Conservation (phyloP, 768 basidiomycete species). For the Boletus pseudopeckii region DNA sequence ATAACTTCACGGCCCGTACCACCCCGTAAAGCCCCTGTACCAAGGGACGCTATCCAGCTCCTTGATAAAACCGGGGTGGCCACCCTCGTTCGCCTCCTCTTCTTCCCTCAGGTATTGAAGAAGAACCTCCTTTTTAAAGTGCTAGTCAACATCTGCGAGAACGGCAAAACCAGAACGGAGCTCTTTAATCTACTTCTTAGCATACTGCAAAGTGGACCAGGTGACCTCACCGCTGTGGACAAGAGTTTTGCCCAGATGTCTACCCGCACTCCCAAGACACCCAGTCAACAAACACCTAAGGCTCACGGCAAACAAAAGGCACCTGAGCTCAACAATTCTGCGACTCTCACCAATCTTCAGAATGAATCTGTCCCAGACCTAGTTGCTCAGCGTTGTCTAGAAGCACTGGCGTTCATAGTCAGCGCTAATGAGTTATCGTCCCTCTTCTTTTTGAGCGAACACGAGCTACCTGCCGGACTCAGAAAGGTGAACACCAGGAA, state of each 20-base stretch:
- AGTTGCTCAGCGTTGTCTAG: constrained; percentile 91
- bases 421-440: constrained; percentile 79
- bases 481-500: constrained; percentile 70
- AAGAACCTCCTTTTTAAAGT: constrained; percentile 85
- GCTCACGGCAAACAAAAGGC: constrained; percentile 69
- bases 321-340: constrained; percentile 48
- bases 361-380: constrained; percentile 88
- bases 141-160: constrained; percentile 94
- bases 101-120: constrained; percentile 91
- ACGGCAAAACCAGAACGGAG: constrained; percentile 85
- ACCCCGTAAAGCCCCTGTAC: constrained; percentile 49
- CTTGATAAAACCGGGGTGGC: constrained; percentile 89
- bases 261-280: constrained; percentile 59
- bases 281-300: constrained; percentile 38
- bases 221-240: constrained; percentile 88
- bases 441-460: constrained; percentile 93
- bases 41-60: constrained; percentile 88
- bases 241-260: constrained; percentile 92
- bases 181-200: constrained; percentile 92
- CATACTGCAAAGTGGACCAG: constrained; percentile 92
- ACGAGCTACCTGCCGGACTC: constrained; percentile 82
- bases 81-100: constrained; percentile 85
- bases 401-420: constrained; percentile 87
- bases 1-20: constrained; percentile 26
- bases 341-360: constrained; percentile 50